Base-by-base conservation (phyloP, 2,329 filamentous ascomycete genomes). In the Curvularia hawaiiensis region DNA sequence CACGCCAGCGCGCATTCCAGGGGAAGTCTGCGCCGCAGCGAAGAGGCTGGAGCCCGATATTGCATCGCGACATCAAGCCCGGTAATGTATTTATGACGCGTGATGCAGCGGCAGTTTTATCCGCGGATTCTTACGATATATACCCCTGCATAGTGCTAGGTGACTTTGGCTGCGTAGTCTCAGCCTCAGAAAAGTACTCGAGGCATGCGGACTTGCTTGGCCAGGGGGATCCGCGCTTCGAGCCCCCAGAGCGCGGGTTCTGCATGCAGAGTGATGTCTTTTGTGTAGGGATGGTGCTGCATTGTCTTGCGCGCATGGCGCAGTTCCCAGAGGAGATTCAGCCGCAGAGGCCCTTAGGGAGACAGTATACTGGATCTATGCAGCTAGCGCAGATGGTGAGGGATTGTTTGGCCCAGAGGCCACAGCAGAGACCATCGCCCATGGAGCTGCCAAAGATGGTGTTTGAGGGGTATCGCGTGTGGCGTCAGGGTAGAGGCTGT, bases 11-110 rank as follows among this genome's bases (percentile, higher is more conserved):
- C 14, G 56, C 43, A 1, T 4, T 14, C 1, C 31, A 22, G 8
- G 45, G 52, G 1, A 11, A 41, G n/a, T 11, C 6, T n/a, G 38
- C 38, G 3, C 16, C n/a, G 11, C 24, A 3, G 2, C 22, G 6
- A 1, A 9, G 5, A 2, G 40, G 40, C 16, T 67, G 65, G 63
- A 51, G 51, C 8, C 7, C 33, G 1, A 54, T 68, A 12, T 4
- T 58, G 0, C 65, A 66, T 50, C 46, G 64, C 16, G 65, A 68
- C 31, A 50, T 68, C 44, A 68, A 66, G 41, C 65, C 64, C 0
- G 53, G 20, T 0, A 68, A 66, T 31, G 43, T 68, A 0, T 61
- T 66, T 18, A 18, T 68, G 16, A 65, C 59, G 6, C 55, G 47
- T 18, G 10, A 31, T 6, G 22, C 22, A 1, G 24, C 14, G 1